phyloP scores from a whole-genome alignment of 257 asterid genomes.

The Thymus mandschuricus region DNA sequence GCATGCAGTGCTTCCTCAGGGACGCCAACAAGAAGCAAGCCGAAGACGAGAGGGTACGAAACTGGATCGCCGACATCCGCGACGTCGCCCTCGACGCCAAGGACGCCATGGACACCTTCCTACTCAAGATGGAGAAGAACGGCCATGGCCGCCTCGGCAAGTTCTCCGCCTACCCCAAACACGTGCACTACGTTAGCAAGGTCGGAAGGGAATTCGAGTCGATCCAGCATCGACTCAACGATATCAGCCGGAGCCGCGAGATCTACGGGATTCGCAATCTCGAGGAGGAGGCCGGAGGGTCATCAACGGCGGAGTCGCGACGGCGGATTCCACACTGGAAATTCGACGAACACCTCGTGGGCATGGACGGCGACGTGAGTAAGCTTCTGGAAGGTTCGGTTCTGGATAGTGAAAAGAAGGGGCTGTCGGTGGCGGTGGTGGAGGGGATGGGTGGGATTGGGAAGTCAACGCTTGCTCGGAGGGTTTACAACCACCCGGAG shows the following conservation, averaged over 20 bases:
- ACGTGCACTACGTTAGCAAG: neutral
- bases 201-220: neutral
- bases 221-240: neutral
- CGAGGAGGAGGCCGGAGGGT: neutral
- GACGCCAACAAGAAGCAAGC: slow-evolving; percentile 3
- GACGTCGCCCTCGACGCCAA: slow-evolving; percentile 4
- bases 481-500: slow-evolving; percentile 18
- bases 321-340: slow-evolving; percentile 6
- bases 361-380: slow-evolving; percentile 21
- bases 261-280: neutral
- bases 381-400: neutral
- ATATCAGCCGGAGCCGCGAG: neutral
- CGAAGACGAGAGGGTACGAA: neutral
- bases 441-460: slow-evolving; percentile 34
- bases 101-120: slow-evolving; percentile 1
- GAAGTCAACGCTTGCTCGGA: slow-evolving; percentile 33
- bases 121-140: neutral
- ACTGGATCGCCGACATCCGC: slow-evolving; percentile 17
- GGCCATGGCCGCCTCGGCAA: neutral
- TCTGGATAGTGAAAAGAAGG: neutral
- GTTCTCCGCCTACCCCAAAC: neutral
- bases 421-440: slow-evolving; percentile 6
- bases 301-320: neutral
- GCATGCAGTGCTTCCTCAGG: slow-evolving; percentile 10
- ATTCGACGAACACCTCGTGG: slow-evolving; percentile 21